phyloP scores from a whole-genome alignment of 345 rosid genomes.

The Populus euphratica region DNA sequence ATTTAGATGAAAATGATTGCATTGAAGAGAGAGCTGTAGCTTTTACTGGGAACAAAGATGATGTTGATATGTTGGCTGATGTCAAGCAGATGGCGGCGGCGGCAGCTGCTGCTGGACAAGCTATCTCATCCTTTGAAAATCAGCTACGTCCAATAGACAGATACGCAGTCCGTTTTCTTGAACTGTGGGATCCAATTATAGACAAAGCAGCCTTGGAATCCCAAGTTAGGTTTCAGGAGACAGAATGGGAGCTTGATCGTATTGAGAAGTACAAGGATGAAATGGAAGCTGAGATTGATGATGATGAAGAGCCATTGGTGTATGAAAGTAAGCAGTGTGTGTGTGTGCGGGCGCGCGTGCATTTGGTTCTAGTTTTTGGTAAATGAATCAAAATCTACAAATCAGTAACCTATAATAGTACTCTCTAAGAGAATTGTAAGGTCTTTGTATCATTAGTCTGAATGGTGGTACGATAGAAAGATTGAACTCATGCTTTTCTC shows the following conservation, averaged over 20 bases:
- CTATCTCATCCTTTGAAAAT: constrained; percentile 78
- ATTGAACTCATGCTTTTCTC: background rate
- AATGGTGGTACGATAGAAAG: background rate
- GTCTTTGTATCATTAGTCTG: background rate
- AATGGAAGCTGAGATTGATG: constrained; percentile 99
- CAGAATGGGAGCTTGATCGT: constrained; percentile 96
- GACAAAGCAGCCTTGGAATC: constrained; percentile 67
- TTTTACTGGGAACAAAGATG: constrained; percentile 72
- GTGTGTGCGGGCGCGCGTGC: background rate
- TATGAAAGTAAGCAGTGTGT: constrained; percentile 77
- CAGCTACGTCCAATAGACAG: constrained; percentile 91
- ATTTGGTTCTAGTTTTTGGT: background rate
- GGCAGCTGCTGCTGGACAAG: constrained; percentile 90
- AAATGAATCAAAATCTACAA: background rate
- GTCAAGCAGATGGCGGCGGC: constrained; percentile 96
- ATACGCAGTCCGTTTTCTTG: constrained; percentile 80
- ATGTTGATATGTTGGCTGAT: constrained; percentile 80
- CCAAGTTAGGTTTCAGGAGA: constrained; percentile 74
- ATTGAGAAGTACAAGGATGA: constrained; percentile 95
- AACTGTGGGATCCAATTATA: constrained; percentile 93
- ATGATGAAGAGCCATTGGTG: constrained; percentile 92
- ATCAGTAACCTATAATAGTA: background rate
- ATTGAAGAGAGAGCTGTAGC: constrained; percentile 55
- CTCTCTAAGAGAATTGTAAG: constrained; percentile 5
- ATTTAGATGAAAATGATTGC: constrained; percentile 31